Percentiles rank a stretch among this genome's conserved stretches.
These are phyloP conservation scores for Macrolepiota albuminosa DNA, from an alignment of 768 basidiomycete species.

Conservation along the genomic window DNA sequence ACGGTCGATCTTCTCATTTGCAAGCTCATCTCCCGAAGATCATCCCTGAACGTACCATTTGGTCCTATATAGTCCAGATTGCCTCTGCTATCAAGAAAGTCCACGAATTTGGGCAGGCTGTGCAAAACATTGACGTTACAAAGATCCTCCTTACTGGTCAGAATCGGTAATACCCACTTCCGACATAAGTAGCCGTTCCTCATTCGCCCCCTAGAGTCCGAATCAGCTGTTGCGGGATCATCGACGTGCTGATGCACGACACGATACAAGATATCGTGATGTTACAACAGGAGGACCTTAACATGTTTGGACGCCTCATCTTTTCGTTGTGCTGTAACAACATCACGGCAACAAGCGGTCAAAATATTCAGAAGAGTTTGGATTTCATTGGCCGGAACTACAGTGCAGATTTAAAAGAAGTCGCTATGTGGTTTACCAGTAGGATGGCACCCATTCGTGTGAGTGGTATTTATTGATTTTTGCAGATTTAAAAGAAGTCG, in stretches of 20 bases:
- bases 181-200: background rate
- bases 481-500: constrained; percentile 63
- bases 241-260: constrained; percentile 82
- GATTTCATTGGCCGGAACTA: constrained; percentile 73
- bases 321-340: constrained; percentile 76
- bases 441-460: constrained; percentile 70
- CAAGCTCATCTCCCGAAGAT: constrained; percentile 21
- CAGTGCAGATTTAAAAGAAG: constrained; percentile 75
- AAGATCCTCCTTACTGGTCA: constrained; percentile 88
- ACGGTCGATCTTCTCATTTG: constrained; percentile 19
- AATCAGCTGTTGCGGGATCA: constrained; percentile 81
- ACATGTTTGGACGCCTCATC: constrained; percentile 81
- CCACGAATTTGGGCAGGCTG: constrained; percentile 76
- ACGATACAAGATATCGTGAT: constrained; percentile 51
- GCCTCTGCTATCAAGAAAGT: constrained; percentile 81
- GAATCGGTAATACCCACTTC: constrained; percentile 56
- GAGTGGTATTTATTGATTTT: background rate
- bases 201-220: constrained; percentile 51
- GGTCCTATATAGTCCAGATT: constrained; percentile 92
- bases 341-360: constrained; percentile 49
- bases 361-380: constrained; percentile 65
- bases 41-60: constrained; percentile 78
- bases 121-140: constrained; percentile 78
- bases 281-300: constrained; percentile 85
- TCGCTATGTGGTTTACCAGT: constrained; percentile 71